A percentile compares a stretch with the other conserved stretches of the same genome.
phyloP scores from a whole-genome alignment of 352 stramenopile genomes.

The Thraustochytrium aureum region DNA sequence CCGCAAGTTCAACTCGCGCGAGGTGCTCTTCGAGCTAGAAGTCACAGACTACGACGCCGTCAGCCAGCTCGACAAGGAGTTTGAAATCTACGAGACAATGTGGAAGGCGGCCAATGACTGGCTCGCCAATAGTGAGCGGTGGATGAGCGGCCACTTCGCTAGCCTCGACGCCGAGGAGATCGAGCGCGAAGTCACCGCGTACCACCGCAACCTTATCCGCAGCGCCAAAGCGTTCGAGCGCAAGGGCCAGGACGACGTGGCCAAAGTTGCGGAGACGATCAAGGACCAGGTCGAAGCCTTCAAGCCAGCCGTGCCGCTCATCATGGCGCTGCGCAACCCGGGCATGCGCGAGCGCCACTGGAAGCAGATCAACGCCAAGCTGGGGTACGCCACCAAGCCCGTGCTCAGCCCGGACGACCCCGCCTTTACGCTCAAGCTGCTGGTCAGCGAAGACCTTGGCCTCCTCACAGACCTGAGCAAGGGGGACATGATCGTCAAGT shows the following conservation, averaged over 20 bases:
- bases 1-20: conserved; percentile 83
- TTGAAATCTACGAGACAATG: conserved; percentile 90
- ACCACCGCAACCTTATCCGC: conserved; percentile 78
- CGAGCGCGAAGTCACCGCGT: conserved; percentile 78
- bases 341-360: conserved; percentile 92
- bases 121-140: conserved; percentile 85
- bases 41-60: conserved; percentile 88
- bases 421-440: conserved; percentile 61
- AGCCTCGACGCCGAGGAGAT: conserved; percentile 86
- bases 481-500: conserved; percentile 79
- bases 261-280: conserved; percentile 78
- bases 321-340: conserved; percentile 79
- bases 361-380: conserved; percentile 81
- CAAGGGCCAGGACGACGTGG: conserved; percentile 74
- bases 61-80: conserved; percentile 79
- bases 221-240: conserved; percentile 90
- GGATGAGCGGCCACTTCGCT: conserved; percentile 83
- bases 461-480: conserved; percentile 68
- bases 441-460: conserved; percentile 69
- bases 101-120: conserved; percentile 87
- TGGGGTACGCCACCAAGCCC: conserved; percentile 75
- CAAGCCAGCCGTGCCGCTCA: conserved; percentile 78
- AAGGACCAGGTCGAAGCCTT: conserved; percentile 85
- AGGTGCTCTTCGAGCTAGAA: conserved; percentile 77
- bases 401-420: conserved; percentile 67